A percentile compares a stretch with the other conserved stretches of the same genome.
phyloP scores from a whole-genome alignment of 2,329 filamentous ascomycete species.

The Didymella segeticola region DNA sequence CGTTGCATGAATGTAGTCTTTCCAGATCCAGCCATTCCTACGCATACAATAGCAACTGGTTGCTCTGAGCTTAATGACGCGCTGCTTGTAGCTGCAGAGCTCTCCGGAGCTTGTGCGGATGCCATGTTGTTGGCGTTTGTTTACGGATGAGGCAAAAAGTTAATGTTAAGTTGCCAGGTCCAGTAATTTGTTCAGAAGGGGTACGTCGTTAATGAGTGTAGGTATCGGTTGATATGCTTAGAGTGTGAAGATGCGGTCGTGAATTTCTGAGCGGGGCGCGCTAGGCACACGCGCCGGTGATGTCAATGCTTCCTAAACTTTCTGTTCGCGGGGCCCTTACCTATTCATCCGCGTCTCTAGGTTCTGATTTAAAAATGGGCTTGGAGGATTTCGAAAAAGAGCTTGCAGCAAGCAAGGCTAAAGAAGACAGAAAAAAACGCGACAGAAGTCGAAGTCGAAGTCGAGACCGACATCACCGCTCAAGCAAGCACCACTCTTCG shows the following conservation, averaged over 20 bases:
- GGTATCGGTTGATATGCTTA: slow-evolving; percentile 6
- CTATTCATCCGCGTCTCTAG: slow-evolving; percentile 37
- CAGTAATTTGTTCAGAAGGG: neutral
- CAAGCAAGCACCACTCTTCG: slow-evolving; percentile 50
- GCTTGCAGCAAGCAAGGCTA: slow-evolving; percentile 69
- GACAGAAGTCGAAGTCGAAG: slow-evolving; percentile 55
- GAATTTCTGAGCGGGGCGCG: slow-evolving; percentile 47
- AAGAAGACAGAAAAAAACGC: slow-evolving; percentile 57
- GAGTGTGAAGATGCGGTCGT: slow-evolving; percentile 13
- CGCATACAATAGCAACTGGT: slow-evolving; percentile 85
- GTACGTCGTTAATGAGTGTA: slow-evolving; percentile 12
- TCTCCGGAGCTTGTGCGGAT: slow-evolving; percentile 32
- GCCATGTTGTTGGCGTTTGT: slow-evolving; percentile 49
- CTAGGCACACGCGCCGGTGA: slow-evolving; percentile 28
- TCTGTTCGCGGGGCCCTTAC: slow-evolving; percentile 50
- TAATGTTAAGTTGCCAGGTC: too few species aligned
- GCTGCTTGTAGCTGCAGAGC: slow-evolving; percentile 11
- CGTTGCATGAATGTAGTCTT: slow-evolving; percentile 99
- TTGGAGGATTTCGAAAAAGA: slow-evolving; percentile 80
- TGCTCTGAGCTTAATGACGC: slow-evolving; percentile 16
- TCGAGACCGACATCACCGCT: slow-evolving; percentile 43
- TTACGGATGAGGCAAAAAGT: neutral
- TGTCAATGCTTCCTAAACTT: slow-evolving; percentile 28
- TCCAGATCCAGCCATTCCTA: slow-evolving; percentile 97
- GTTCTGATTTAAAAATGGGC: slow-evolving; percentile 56